phyloP scores from a whole-genome alignment of 352 stramenopile genomes.

The Stephanocyclus meneghinianus region DNA sequence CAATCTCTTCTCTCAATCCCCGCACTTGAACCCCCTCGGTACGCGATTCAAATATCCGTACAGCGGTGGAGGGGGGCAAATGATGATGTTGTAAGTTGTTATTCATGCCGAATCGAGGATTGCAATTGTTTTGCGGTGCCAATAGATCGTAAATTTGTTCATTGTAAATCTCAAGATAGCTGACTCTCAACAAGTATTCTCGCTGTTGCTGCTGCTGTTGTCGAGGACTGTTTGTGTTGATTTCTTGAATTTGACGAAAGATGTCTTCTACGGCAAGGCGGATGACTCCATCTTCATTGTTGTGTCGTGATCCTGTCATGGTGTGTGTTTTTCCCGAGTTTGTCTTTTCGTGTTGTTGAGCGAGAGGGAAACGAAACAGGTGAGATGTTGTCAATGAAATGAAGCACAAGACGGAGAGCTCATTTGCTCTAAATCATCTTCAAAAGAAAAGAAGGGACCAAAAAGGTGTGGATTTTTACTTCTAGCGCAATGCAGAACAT shows the following conservation, averaged over 20 bases:
- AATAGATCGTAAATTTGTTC: constrained; percentile 96
- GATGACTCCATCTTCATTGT: constrained; percentile 76
- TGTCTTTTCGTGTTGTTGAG: constrained; percentile 69
- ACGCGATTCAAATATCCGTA: constrained; percentile 80
- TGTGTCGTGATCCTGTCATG: constrained; percentile 70
- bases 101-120: neutral
- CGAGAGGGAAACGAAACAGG: neutral
- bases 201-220: constrained; percentile 48
- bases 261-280: constrained; percentile 78
- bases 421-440: neutral
- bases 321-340: constrained; percentile 79
- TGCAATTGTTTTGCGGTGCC: constrained; percentile 39
- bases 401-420: neutral
- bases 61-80: constrained; percentile 47
- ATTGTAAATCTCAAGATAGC: constrained; percentile 99
- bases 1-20: constrained; percentile 83
- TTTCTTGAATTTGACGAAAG: constrained; percentile 69
- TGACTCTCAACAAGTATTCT: constrained; percentile 95
- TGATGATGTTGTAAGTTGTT: constrained; percentile 71
- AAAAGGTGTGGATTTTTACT: neutral
- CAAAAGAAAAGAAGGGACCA: neutral
- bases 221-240: constrained; percentile 34
- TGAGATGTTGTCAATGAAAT: neutral
- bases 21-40: constrained; percentile 80
- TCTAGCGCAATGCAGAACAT: neutral